Evolutionary conservation across 169 alveolate species (phyloP), one percentile per base, ranked within the genome.

Genomic region (Plasmodium vivax): DNA sequence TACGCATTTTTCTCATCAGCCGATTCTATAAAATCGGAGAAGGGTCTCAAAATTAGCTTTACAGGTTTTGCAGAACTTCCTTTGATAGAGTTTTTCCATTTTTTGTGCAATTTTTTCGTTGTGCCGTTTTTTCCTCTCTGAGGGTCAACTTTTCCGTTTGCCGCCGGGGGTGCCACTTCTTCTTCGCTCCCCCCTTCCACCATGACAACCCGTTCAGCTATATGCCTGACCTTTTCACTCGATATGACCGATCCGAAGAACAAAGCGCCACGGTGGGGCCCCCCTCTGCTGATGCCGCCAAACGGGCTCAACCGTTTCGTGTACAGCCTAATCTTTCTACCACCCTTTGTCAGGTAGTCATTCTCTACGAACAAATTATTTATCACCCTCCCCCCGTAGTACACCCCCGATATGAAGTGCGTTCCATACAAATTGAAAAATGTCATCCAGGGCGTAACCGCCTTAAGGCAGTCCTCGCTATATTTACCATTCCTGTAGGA

Each of bases 321-420:
- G 56, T 92, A 30, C 30, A 92, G 23, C 19, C 80, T 47, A 71
- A 82, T 83, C 47, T 91, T 82, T 14, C 30, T 14, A 2, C 10
- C 30, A 71, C 54, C 79, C 27, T 62, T 8, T 82, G 38, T 82
- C 3, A 54, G 14, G 36, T 83, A 47, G 74, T 92, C 75, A 92
- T 82, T 73, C 74, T 96, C 92, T 54, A 95, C 73, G 74, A 95
- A 97, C 23, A 97, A 92, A 81, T 96, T 98, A 84, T 96, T 75
- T 41, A 98, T 95, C 82, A 97, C 94, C 73, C 95, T 96, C 10
- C 98, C 98, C 14, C 98, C 98, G 34, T 95, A 96, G 71, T 97
- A 97, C 7, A 95, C 93, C 27, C 94, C 96, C 36, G 97, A 95
- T 30, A 97, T 94, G 68, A 96, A 88, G 83, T 97, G 98, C 2